These are phyloP conservation scores for Apium graveolens DNA, from an alignment of 129 eudicot species.

Conservation along the genomic window DNA sequence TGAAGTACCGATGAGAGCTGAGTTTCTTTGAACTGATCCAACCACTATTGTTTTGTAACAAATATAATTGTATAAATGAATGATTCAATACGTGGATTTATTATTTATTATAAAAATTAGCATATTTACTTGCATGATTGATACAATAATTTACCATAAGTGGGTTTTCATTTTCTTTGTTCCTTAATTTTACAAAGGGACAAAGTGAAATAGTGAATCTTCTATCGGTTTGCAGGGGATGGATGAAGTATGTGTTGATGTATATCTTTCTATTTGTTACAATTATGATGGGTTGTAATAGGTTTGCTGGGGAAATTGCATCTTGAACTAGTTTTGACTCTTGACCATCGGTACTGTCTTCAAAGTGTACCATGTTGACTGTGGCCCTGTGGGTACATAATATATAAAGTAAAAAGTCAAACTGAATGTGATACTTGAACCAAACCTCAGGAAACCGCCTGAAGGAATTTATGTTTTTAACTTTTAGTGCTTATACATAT, in stretches of 20 bases:
- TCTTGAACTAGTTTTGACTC: not conserved
- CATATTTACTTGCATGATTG: not conserved
- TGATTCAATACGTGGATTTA: not conserved
- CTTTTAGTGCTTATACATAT: not conserved
- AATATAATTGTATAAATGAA: not conserved
- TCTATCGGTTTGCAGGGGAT: constrained; percentile 36
- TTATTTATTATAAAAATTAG: not conserved
- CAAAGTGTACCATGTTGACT: not conserved
- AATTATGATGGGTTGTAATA: constrained; percentile 38
- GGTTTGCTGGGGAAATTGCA: constrained; percentile 10
- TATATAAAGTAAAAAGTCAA: not conserved
- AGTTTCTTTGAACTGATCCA: not conserved
- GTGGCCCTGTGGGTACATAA: not conserved
- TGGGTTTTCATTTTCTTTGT: not conserved
- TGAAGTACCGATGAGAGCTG: not conserved
- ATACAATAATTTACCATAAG: not conserved
- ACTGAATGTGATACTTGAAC: not conserved
- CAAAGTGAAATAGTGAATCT: not conserved
- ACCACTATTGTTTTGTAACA: not conserved
- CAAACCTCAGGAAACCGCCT: no score
- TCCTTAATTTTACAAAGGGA: not conserved
- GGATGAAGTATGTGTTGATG: constrained; percentile 36
- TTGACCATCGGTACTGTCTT: not conserved
- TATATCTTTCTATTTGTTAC: constrained; percentile 24
- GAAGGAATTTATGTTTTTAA: not conserved